Base-by-base conservation (phyloP, 495 filamentous ascomycete genomes). In the Lasiosphaeria hispida region DNA sequence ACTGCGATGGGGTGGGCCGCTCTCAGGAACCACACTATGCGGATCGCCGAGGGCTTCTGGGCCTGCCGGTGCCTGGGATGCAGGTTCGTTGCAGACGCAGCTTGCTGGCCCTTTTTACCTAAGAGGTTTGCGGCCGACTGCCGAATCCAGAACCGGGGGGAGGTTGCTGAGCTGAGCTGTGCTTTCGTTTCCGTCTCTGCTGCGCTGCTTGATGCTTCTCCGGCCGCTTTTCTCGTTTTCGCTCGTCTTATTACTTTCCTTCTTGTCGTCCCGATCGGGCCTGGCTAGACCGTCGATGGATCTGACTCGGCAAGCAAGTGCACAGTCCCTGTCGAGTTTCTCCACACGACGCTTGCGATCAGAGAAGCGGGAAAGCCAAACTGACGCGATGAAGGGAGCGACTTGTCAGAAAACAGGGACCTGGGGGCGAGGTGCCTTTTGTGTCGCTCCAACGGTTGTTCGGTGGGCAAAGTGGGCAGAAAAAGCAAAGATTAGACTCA, bases 21-120 rank as follows among this genome's bases (percentile, higher is more conserved):
- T 38, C 58, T 55, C 64, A 67, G 62, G 57, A 61, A 64, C 54
- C 60, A 59, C 61, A 38, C 55, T 39, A 55, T 58, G 63, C 66
- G 61, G 66, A 69, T 66, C 66, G 48, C 59, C 44, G 43, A 65
- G 45, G 53, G 56, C 59, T 61, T 47, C 54, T 62, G 53, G 53
- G 41, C 58, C 19, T 62, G 60, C 41, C 58, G 58, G 63, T 63
- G 55, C 58, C 60, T 64, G 58, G 39, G 60, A 59, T 68, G 66
- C 63, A 60, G 65, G 60, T 63, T 61, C 54, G 57, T 58, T 63
- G 65, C 63, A 63, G 53, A 42, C 55, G 59, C 50, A 63, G 55
- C 39, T 57, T 61, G 42, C 37, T 59, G 59, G 43, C 41, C 35
- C 41, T 60, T 53, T 52, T 55, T 55, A 63, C 65, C 65, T 63